phyloP scores from a whole-genome alignment of 2,329 filamentous ascomycete genomes.

The Beauveria brongniartii region DNA sequence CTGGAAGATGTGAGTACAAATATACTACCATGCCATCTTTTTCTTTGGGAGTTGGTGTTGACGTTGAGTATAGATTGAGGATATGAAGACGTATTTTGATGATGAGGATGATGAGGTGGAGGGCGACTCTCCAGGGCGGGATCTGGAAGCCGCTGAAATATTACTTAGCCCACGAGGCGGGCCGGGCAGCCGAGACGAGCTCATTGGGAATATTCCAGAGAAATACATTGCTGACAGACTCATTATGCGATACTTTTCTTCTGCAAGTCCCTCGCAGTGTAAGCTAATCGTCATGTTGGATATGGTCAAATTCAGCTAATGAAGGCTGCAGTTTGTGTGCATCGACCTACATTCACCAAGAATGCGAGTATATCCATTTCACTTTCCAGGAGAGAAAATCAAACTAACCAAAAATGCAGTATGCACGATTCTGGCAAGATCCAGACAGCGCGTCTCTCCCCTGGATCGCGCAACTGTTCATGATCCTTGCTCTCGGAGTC shows the following conservation, averaged over 20 bases:
- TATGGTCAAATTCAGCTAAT: constrained; percentile 9
- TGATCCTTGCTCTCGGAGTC: constrained; percentile 34
- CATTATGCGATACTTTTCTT: constrained; percentile 45
- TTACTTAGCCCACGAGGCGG: constrained; percentile 32
- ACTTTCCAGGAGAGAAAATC: fast-evolving
- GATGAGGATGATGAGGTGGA: constrained; percentile 32
- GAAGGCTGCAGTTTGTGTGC: constrained; percentile 36
- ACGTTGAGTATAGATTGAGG: constrained; percentile 40
- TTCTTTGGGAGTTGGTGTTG: not conserved
- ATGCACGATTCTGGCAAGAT: constrained; percentile 41
- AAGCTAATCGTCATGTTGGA: constrained; percentile 15
- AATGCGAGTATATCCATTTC: constrained; percentile 24
- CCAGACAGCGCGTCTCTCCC: constrained; percentile 30
- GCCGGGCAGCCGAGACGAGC: constrained; percentile 34
- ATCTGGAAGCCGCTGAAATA: constrained; percentile 32
- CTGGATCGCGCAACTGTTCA: constrained; percentile 45
- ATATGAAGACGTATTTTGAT: constrained; percentile 50
- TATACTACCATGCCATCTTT: not conserved
- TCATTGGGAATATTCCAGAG: constrained; percentile 41
- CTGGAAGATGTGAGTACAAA: constrained; percentile 43
- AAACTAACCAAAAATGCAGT: constrained; percentile 26
- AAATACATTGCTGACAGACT: constrained; percentile 39
- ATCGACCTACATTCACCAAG: constrained; percentile 43
- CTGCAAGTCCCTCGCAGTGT: constrained; percentile 45
- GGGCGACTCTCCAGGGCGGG: constrained; percentile 24